Conservation (phyloP, 306 rosid species). For the apple (Malus domestica) region ASM211411v1 NC_041803.1:32671501-32672000, state of each 20-base stretch:
- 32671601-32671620: slow-evolving; percentile 1
- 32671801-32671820: slow-evolving; percentile 10
- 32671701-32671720: not conserved
- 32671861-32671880: slow-evolving; percentile 4
- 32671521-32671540: not conserved
- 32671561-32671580: not conserved
- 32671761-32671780: slow-evolving; percentile 3
- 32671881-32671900: slow-evolving; percentile 6
- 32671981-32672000: not conserved
- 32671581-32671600: not conserved
- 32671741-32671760: not conserved
- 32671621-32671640: slow-evolving; percentile 5
- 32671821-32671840: not conserved
- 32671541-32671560: not conserved
- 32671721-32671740: not conserved
- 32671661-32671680: not conserved
- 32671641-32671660: slow-evolving; percentile 1
- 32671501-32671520: not conserved
- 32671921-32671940: not conserved
- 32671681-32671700: not conserved
- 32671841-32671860: not conserved
- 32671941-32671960: slow-evolving; percentile 2
- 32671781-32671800: not conserved
- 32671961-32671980: slow-evolving; percentile 7
- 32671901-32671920: slow-evolving; percentile 1